phyloP scores from a whole-genome alignment of 2,329 filamentous ascomycete genomes.

The Aspergillus fijiensis region DNA sequence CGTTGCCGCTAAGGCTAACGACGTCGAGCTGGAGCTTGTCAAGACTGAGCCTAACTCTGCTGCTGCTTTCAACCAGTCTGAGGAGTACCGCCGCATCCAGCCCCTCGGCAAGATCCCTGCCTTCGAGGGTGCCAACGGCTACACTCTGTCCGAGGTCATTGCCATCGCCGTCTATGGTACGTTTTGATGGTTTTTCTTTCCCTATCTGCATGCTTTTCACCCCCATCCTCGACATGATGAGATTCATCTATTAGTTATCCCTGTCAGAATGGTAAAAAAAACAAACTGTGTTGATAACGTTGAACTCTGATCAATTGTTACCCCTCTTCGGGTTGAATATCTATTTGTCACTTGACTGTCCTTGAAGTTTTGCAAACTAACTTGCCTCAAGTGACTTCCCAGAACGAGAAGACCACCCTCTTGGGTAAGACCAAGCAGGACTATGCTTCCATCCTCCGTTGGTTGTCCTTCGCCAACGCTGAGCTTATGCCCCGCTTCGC shows the following conservation, averaged over 20 bases:
- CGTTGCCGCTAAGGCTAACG: conserved; percentile 96
- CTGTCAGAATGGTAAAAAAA: conserved; percentile 74
- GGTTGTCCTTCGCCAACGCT: conserved; percentile 94
- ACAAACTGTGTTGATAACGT: conserved; percentile 69
- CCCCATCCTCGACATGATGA: conserved; percentile 59
- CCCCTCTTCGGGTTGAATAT: conserved; percentile 27
- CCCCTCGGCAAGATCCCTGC: conserved; percentile 87
- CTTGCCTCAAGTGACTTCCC: conserved; percentile 74
- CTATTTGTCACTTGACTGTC: conserved; percentile 16
- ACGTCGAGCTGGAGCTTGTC: conserved; percentile 85
- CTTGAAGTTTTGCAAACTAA: conserved; percentile 24
- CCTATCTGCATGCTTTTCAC: conserved; percentile 7
- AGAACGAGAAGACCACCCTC: conserved; percentile 99
- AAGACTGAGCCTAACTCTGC: conserved; percentile 55
- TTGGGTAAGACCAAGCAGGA: conserved; percentile 99
- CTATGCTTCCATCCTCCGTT: conserved; percentile 96
- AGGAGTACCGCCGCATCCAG: conserved; percentile 83
- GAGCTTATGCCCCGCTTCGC: conserved; percentile 75
- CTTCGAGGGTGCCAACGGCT: conserved; percentile 91
- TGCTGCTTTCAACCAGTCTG: conserved; percentile 61
- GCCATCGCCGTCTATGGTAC: conserved; percentile 97
- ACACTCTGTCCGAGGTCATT: conserved; percentile 81
- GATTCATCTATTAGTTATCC: conserved; percentile 87
- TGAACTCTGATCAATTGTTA: conserved; percentile 67
- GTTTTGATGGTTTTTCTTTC: conserved; percentile 46